Base-by-base conservation (phyloP, 768 basidiomycete genomes). In the Dioszegia aurantiaca region DNA sequence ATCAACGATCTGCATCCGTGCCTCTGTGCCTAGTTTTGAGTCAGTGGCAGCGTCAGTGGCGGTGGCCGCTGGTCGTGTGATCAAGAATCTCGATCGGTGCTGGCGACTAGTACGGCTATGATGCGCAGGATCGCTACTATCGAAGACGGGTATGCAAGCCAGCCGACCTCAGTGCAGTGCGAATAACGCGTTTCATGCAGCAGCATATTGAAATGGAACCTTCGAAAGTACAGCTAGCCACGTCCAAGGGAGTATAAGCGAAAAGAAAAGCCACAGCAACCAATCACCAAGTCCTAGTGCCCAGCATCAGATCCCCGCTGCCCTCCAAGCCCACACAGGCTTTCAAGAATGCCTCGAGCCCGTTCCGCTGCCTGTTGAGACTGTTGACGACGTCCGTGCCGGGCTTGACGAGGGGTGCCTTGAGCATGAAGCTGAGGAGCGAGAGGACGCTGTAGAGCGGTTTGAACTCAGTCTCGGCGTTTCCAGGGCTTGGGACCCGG, bases 381-480 rank as follows among this genome's bases (percentile, higher is more conserved):
- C 87, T 88, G 84, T 99, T 99, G 78, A 98, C 87, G 67, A 97
- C 91, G 68, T 89, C 89, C 36, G 87, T 87, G 55, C 89, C 87
- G 79, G 78, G 78, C 67, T 93, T 93, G 79, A 93, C 91, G 72
- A 93, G 84, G n/a, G 91, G 90, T 0, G 91, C 92, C 82, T 95
- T 95, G 80, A 94, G 86, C 91, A 97, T 94, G 83, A 93, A 97
- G 41, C 86, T 88, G 55, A 97, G 82, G 61, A 97, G 83, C 39
- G 91, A 94, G 55, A 99, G 81, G 58, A 99, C 88, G 2, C 88
- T 83, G 83, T 99, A 90, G 19, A 98, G 80, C 0, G 88, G 87
- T 60, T 85, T 80, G 80, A 90, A 95, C 33, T 90, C 87, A 57
- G 77, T 77, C 43, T 65, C 52, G 31, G 62, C 59, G 16, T 80